A percentile compares a stretch with the other conserved stretches of the same genome.
phyloP scores from a whole-genome alignment of 257 asterid species.

The Datura wrightii region DNA sequence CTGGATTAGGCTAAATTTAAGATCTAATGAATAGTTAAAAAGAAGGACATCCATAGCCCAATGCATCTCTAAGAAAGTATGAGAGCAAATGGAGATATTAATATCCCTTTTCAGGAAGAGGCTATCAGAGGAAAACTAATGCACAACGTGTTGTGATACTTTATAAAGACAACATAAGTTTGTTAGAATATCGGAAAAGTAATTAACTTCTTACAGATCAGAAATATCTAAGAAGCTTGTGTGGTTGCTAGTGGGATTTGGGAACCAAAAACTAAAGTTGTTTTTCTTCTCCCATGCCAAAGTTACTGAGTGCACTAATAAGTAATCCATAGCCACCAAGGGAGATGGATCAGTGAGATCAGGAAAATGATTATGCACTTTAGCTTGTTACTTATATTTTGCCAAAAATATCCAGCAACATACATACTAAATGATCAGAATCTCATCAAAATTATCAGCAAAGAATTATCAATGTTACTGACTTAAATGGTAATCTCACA shows the following conservation, averaged over 20 bases:
- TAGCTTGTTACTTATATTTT: not conserved
- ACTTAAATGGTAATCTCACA: not conserved
- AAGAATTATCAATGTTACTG: not conserved
- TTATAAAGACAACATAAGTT: too few relatives aligned
- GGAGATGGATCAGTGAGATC: not conserved
- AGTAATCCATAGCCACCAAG: not conserved
- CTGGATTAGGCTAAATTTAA: not conserved
- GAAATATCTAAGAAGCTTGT: not conserved
- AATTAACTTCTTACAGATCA: too few relatives aligned
- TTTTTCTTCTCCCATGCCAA: not conserved
- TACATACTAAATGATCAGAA: not conserved
- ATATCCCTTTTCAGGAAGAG: not conserved
- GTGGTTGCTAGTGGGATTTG: not conserved
- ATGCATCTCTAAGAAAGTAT: too few relatives aligned
- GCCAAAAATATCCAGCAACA: not conserved
- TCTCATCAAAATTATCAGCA: constrained; percentile 6
- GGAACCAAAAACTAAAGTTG: not conserved
- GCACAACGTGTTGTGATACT: not conserved
- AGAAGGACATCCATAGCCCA: not conserved
- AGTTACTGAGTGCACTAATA: not conserved
- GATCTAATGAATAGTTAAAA: not conserved
- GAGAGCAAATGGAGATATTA: not conserved
- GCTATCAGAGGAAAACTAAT: not conserved
- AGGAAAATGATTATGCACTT: not conserved
- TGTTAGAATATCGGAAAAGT: too few relatives aligned